Evolutionary conservation across 164 flowering plant genomes (phyloP), one percentile per base, ranked within the genome.

Genomic region (Nymphaea colorata): DNA sequence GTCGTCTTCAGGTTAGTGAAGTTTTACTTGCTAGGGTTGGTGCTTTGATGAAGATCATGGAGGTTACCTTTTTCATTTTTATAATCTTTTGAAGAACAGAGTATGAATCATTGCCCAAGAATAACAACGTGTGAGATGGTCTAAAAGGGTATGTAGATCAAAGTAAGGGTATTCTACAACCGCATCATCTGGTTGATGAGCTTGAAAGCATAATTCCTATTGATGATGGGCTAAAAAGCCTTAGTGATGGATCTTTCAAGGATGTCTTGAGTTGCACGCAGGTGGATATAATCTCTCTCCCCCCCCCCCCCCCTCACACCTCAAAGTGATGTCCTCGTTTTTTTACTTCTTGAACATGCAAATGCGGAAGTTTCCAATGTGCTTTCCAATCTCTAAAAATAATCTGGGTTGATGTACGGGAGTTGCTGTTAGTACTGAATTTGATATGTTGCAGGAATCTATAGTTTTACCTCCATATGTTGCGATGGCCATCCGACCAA

Each of bases 81-180:
- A 12, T 47, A 47, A 47, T 47, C 55, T 47, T 47, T 47, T 47
- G 4, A 45, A 3, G 3, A 12, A 47, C 6, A 6, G 68, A 14
- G 55, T 65, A 61, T 59, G 44, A 41, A 36, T n/a, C n/a, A 43
- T 59, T 67, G 44, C 43, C 36, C 4, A 61, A 17, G 62, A 16
- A 51, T 41, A 8, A 36, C 63, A 4, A 43, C 65, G 59, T 64
- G 7, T 63, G 41, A 4, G 5, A 18, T 63, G 18, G 65, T 17
- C 6, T 41, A 18, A 61, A 68, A 69, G 85, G 94, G 83, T 88
- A 84, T 63, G 90, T 87, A 62, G 87, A 76, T 61, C 88, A 85
- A 75, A 91, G 95, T 51, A 88, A 87, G 61, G 82, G 89, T 44
- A 79, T 88, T 47, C 66, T 88, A 74, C 91, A 88, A 55, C 86